Evolutionary conservation across 768 basidiomycete genomes (phyloP).

Genomic region (Fistulinella prunicolor): DNA sequence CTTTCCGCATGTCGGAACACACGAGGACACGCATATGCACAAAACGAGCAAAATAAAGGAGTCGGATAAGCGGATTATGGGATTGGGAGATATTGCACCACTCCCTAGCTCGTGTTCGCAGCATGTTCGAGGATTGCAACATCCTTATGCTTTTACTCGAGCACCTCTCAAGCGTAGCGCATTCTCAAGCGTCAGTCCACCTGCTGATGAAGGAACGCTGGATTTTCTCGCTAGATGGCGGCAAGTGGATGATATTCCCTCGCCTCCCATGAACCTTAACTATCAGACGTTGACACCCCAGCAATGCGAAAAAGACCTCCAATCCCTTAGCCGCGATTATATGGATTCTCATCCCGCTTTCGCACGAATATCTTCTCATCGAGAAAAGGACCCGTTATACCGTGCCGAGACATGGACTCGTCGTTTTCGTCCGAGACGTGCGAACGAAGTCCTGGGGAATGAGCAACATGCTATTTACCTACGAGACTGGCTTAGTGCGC

Average conservation of each 20-base stretch:
- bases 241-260: neutral
- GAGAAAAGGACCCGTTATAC: slow-evolving; percentile 11
- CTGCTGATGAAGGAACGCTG: slow-evolving; percentile 6
- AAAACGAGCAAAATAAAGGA: slow-evolving; percentile 5
- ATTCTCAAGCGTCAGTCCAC: neutral
- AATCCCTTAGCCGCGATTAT: slow-evolving; percentile 16
- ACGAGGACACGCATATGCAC: neutral
- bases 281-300: slow-evolving; percentile 8
- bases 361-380: slow-evolving; percentile 33
- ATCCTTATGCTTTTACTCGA: slow-evolving; percentile 25
- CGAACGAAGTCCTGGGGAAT: slow-evolving; percentile 78
- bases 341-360: slow-evolving; percentile 49
- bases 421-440: slow-evolving; percentile 71
- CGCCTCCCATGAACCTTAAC: neutral
- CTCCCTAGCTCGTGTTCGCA: slow-evolving; percentile 52
- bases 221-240: slow-evolving; percentile 19
- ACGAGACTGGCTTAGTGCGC: slow-evolving; percentile 74
- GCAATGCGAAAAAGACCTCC: slow-evolving; percentile 16
- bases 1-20: slow-evolving; percentile 3
- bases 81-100: slow-evolving; percentile 29
- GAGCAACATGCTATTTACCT: slow-evolving; percentile 66
- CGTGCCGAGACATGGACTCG: slow-evolving; percentile 60
- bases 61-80: neutral
- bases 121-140: slow-evolving; percentile 62
- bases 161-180: slow-evolving; percentile 9